These are phyloP conservation scores for Camelina neglecta DNA, from an alignment of 345 rosid genomes.

Conservation along the genomic window DNA sequence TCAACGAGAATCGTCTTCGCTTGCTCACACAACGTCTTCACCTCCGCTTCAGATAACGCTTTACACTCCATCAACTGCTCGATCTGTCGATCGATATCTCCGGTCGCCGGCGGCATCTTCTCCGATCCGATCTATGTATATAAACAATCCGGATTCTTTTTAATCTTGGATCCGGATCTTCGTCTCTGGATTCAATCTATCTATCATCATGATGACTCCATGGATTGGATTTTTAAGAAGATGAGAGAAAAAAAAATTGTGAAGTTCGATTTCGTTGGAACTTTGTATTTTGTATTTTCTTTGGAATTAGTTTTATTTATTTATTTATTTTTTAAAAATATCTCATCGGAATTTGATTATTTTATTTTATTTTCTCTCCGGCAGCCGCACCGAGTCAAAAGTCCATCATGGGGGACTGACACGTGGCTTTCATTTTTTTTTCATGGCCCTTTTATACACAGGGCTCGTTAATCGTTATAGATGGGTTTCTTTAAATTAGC, in stretches of 20 bases:
- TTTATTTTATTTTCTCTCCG: background rate
- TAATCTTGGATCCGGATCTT: constrained; percentile 21
- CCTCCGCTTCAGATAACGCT: constrained; percentile 84
- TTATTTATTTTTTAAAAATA: background rate
- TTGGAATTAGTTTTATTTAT: background rate
- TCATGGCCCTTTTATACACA: background rate
- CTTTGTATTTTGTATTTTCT: constrained; percentile 35
- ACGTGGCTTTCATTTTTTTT: constrained; percentile 10
- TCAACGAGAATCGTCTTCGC: constrained; percentile 91
- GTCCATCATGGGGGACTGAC: constrained; percentile 16
- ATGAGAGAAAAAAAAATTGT: background rate
- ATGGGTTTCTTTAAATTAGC: background rate
- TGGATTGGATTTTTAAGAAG: background rate
- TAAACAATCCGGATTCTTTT: constrained; percentile 17
- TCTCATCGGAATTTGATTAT: constrained; percentile 6
- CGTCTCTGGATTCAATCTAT: constrained; percentile 29
- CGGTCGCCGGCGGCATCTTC: constrained; percentile 69
- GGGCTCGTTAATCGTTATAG: background rate
- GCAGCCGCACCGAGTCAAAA: constrained; percentile 35
- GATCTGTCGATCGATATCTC: constrained; percentile 96
- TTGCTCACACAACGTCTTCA: constrained; percentile 85
- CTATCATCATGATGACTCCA: constrained; percentile 41
- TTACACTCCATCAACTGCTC: constrained; percentile 95
- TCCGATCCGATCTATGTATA: constrained; percentile 6
- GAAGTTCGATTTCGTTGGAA: constrained; percentile 35